Conservation (phyloP, 1,284 basidiomycete species). For the Ganoderma meredithae region DNA sequence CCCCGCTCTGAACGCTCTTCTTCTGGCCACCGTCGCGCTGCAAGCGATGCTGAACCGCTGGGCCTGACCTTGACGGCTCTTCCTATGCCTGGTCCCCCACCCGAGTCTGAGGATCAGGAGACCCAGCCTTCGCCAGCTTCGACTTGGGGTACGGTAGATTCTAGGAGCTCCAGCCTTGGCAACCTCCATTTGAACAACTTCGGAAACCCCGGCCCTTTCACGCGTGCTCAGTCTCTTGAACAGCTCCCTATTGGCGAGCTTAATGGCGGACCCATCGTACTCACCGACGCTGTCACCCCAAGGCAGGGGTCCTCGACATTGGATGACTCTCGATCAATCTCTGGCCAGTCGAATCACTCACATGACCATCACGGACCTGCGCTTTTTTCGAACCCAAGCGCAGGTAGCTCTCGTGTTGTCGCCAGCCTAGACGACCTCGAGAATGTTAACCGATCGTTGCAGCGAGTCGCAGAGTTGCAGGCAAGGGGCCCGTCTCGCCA, state of each 20-base stretch:
- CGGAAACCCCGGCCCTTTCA: constrained; percentile 15
- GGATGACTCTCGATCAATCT: constrained; percentile 15
- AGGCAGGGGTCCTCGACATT: constrained; percentile 12
- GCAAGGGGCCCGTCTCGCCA: constrained; percentile 13
- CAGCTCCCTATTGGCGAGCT: constrained; percentile 22
- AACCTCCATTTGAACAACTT: constrained; percentile 25
- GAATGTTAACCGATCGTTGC: constrained; percentile 29
- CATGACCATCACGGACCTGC: constrained; percentile 10
- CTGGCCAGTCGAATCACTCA: constrained; percentile 20
- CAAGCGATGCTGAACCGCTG: constrained; percentile 6
- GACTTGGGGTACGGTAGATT: constrained; percentile 33
- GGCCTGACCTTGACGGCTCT: constrained; percentile 16
- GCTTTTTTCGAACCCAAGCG: constrained; percentile 14
- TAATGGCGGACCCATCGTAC: constrained; percentile 20
- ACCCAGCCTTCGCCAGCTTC: constrained; percentile 33
- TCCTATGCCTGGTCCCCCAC: constrained; percentile 14
- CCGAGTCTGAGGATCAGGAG: constrained; percentile 6
- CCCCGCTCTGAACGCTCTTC: not conserved
- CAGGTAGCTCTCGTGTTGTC: constrained; percentile 29
- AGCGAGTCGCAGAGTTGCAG: constrained; percentile 23
- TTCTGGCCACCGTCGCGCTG: not conserved
- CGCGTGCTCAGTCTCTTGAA: constrained; percentile 17
- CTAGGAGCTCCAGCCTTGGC: constrained; percentile 31
- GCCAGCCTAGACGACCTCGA: constrained; percentile 32
- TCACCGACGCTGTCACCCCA: constrained; percentile 18